Conservation (phyloP, 345 rosid genomes). For the Luvunga scandens region DNA sequence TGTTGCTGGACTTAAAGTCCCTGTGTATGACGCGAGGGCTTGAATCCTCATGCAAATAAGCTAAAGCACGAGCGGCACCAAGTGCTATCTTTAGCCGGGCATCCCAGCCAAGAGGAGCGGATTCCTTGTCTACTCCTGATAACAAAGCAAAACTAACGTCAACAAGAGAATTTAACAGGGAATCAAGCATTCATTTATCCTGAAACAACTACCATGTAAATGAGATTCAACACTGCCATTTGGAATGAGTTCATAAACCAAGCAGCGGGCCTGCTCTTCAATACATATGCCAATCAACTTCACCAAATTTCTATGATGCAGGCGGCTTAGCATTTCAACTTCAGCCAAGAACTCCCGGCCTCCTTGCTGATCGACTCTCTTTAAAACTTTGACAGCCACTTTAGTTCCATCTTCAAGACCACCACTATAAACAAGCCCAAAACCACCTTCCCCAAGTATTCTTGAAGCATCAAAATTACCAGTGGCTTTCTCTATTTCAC, state of each 20-base stretch:
- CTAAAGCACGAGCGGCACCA: constrained; percentile 94
- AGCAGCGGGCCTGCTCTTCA: constrained; percentile 75
- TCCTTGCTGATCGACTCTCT: constrained; percentile 94
- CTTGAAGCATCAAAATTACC: constrained; percentile 61
- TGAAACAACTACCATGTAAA: constrained; percentile 61
- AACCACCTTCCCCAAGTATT: constrained; percentile 94
- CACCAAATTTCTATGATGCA: constrained; percentile 93
- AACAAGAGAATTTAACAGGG: constrained; percentile 6
- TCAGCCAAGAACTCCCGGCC: constrained; percentile 92
- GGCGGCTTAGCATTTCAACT: constrained; percentile 97
- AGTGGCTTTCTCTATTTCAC: constrained; percentile 81
- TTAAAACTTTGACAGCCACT: constrained; percentile 86
- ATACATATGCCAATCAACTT: constrained; percentile 91
- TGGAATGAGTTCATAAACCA: constrained; percentile 90
- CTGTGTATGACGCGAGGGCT: constrained; percentile 95
- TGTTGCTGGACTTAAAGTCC: constrained; percentile 97
- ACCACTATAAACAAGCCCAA: constrained; percentile 84
- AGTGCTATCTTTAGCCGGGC: constrained; percentile 91
- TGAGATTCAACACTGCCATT: constrained; percentile 99
- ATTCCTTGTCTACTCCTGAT: constrained; percentile 71
- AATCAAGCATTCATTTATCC: not conserved
- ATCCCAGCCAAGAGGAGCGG: constrained; percentile 82
- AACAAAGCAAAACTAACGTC: constrained; percentile 5
- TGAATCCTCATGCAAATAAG: constrained; percentile 95
- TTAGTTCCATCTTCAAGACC: constrained; percentile 80